Conservation (phyloP, 805 yeast species). For the Candida takata region DNA sequence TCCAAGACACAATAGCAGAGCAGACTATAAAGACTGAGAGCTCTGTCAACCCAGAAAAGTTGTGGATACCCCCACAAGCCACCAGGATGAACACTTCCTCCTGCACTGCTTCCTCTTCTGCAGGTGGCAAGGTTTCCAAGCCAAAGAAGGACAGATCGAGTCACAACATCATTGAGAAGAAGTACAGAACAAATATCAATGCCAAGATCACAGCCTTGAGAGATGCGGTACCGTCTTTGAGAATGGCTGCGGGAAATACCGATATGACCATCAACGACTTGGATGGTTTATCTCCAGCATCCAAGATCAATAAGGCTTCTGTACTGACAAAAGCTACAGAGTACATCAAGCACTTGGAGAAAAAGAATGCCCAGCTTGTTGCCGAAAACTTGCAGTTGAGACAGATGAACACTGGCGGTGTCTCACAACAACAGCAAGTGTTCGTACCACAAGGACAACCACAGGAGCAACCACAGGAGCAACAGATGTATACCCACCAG, state of each 20-base stretch:
- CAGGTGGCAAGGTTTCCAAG: slow-evolving; percentile 27
- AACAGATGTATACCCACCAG: slow-evolving; percentile 5
- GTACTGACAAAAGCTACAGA: slow-evolving; percentile 74
- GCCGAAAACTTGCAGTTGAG: slow-evolving; percentile 47
- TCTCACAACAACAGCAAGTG: slow-evolving; percentile 1
- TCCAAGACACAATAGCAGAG: background rate
- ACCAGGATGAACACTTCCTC: too few species aligned
- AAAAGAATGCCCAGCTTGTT: slow-evolving; percentile 30
- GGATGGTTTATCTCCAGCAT: slow-evolving; percentile 72
- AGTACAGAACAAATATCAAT: slow-evolving; percentile 72
- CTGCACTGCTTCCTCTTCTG: too few species aligned
- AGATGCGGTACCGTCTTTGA: slow-evolving; percentile 71
- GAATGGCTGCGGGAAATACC: slow-evolving; percentile 50
- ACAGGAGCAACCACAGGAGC: background rate
- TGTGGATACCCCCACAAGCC: background rate
- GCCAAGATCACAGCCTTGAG: slow-evolving; percentile 60
- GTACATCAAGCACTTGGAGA: slow-evolving; percentile 67
- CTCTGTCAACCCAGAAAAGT: slow-evolving; percentile 1
- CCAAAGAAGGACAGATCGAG: slow-evolving; percentile 50
- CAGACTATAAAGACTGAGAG: slow-evolving; percentile 1
- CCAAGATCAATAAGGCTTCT: slow-evolving; percentile 71
- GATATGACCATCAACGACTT: slow-evolving; percentile 40
- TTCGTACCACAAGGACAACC: slow-evolving; percentile 3
- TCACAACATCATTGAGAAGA: slow-evolving; percentile 77
- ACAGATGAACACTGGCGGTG: slow-evolving; percentile 8